Evolutionary conservation across 2,329 filamentous ascomycete genomes (phyloP).

Genomic region (Exophiala mesophila): DNA sequence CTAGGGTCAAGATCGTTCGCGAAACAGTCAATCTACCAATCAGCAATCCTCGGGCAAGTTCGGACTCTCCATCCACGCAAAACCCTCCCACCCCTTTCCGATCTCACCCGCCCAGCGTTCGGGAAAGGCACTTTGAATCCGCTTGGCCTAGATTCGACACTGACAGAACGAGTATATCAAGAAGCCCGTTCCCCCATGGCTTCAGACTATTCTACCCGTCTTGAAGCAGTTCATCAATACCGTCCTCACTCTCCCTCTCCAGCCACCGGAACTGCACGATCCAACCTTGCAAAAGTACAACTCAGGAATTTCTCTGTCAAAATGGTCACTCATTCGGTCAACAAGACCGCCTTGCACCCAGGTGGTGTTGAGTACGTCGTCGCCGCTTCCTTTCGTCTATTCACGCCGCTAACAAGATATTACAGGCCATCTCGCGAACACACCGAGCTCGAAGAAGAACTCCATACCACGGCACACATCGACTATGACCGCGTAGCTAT

Average conservation of each 20-base stretch:
- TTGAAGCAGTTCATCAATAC: slow-evolving; percentile 20
- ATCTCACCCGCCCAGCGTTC: slow-evolving; percentile 19
- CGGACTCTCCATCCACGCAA: slow-evolving; percentile 12
- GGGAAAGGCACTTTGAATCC: slow-evolving; percentile 17
- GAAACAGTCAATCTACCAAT: slow-evolving; percentile 16
- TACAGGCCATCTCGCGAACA: slow-evolving; percentile 70
- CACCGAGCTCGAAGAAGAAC: slow-evolving; percentile 95
- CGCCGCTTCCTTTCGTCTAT: slow-evolving; percentile 5
- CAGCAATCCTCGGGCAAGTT: slow-evolving; percentile 17
- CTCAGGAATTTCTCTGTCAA: slow-evolving; percentile 20
- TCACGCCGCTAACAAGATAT: slow-evolving; percentile 9
- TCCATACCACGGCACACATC: slow-evolving; percentile 96
- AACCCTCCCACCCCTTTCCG: slow-evolving; percentile 14
- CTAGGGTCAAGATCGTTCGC: slow-evolving; percentile 13
- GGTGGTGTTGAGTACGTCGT: slow-evolving; percentile 76
- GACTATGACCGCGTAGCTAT: slow-evolving; percentile 98
- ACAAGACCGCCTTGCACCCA: slow-evolving; percentile 90
- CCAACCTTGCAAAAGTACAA: slow-evolving; percentile 24
- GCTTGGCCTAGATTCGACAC: slow-evolving; percentile 19
- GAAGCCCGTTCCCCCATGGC: slow-evolving; percentile 13
- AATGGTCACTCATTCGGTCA: slow-evolving; percentile 59
- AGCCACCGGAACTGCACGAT: slow-evolving; percentile 22
- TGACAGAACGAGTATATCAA: slow-evolving; percentile 19
- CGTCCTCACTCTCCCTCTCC: slow-evolving; percentile 25
- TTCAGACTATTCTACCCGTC: slow-evolving; percentile 23